Evolutionary conservation across 305 asterid genomes (phyloP), one percentile per base, ranked within the genome.

Genomic region (Fraxinus dipetala): DNA sequence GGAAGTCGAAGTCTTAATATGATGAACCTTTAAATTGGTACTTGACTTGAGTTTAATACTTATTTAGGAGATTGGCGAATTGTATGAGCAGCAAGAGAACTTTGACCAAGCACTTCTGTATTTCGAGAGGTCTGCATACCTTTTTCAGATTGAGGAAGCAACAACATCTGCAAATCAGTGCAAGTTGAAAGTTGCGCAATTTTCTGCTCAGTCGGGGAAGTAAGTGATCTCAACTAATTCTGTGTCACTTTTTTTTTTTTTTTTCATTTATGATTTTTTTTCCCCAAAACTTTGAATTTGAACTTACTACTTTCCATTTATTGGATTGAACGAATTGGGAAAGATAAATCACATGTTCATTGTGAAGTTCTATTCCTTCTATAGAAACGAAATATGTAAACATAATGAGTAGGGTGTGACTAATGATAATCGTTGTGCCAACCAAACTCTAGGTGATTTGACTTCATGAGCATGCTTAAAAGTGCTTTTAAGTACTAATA

Each of bases 101-200:
- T 40, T 82, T 48, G 87, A 79, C 6, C 81, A 81, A 77, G 88
- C 88, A 78, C 56, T 82, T 24, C 36, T 76, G 36, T 87, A 87
- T 81, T 87, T 81, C 80, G 88, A 87, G 84, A 83, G 85, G 31
- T 86, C 90, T 38, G 88, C 87, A 14, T 86, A 85, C 67, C 87
- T 87, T 84, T 87, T 45, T 63, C 84, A 67, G 40, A 80, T 83
- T 1, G 90, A 81, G 73, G 90, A 87, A 54, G 90, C 72, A 74
- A 65, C 78, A 48, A 79, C 86, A 61, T 85, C 88, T 38, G 78
- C 85, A 56, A 85, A 82, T 80, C 86, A 83, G 83, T 87, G 88
- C 82, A 81, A 10, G 84, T 88, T 79, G 70, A 87, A 87, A 83
- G 88, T 85, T 78, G 89, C 89, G 0, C 86, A 83, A 67, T 85